These are phyloP conservation scores for Begonia peltatifolia DNA, from an alignment of 306 rosid genomes.

Conservation along the genomic window DNA sequence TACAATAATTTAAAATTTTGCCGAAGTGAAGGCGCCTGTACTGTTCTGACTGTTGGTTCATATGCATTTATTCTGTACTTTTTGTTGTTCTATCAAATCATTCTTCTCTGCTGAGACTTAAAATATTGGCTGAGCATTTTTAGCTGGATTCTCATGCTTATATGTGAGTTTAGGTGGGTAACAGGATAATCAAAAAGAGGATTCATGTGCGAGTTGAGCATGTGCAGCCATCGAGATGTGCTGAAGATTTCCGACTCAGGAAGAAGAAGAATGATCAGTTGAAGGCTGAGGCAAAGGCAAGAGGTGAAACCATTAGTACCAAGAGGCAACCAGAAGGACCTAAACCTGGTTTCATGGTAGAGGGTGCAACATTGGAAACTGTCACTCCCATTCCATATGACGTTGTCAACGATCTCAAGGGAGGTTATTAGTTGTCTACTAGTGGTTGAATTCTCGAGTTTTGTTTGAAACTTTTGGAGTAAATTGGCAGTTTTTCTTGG, in stretches of 20 bases:
- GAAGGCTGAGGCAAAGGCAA: constrained; percentile 15
- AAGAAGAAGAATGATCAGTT: constrained; percentile 9
- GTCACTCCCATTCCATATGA: constrained; percentile 16
- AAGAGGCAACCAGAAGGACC: constrained; percentile 9
- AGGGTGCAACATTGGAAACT: constrained; percentile 11
- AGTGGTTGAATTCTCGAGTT: background rate
- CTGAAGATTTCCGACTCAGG: constrained; percentile 8
- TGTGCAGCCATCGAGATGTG: constrained; percentile 7
- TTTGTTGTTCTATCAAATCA: background rate
- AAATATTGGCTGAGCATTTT: background rate
- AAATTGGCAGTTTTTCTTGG: no score
- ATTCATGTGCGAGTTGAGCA: constrained; percentile 19
- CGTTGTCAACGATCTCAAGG: constrained; percentile 15
- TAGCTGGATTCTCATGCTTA: background rate
- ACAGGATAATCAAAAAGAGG: constrained; percentile 13
- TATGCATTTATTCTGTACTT: background rate
- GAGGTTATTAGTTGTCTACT: constrained; percentile 8
- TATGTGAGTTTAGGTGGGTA: constrained; percentile 5
- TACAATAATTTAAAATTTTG: no score
- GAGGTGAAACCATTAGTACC: constrained; percentile 8
- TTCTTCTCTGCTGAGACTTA: background rate
- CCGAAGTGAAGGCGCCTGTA: background rate
- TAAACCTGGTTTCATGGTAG: constrained; percentile 15
- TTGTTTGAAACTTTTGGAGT: background rate
- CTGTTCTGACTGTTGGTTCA: background rate